Evolutionary conservation across 2,329 filamentous ascomycete genomes (phyloP), one percentile per base, ranked within the genome.

Genomic region (Sporothrix curviconia): DNA sequence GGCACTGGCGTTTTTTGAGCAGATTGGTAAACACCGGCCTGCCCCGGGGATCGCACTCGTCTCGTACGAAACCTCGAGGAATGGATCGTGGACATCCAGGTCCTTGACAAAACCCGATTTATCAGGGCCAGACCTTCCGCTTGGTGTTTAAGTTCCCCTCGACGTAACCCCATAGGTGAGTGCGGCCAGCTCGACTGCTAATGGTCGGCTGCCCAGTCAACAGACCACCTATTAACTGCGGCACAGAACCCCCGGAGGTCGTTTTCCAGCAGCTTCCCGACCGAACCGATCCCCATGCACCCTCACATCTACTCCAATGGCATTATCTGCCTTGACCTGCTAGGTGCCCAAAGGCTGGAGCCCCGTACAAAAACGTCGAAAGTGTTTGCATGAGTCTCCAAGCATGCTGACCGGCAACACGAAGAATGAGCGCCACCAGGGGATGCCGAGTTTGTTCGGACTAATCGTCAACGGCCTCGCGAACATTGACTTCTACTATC

Each of bases 231-330:
- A n/a, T 19, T 37, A 12, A 39, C 39, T 46, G 19, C 17, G 37
- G 12, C 17, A 24, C 66, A 95, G 92, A 96, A 76, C 88, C 94
- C 0, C 94, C 94, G 24, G 94, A 99, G 78, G 94, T 97, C 63
- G 88, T 89, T 57, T 99, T 99, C 68, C 79, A 90, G 56, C 78
- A 84, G 65, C 75, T 82, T 55, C 71, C 82, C 34, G 76, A 81
- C 65, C 81, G 83, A n/a, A 44, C 79, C 81, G 37, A 92, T 99
- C 66, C 94, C 94, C 1, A 92, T 96, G 71, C 94, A 99, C 68
- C 94, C 94, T 3, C 94, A 99, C 75, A 89, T 99, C 72, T 99
- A 99, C 76, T 94, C 89, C 65, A 99, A 99, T 72, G 94, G 94
- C 65, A 96, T 97, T 71, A 99, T 99, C 69, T 99, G 94, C 68